Base-by-base conservation (phyloP, 805 yeast genomes). In the Candida vartiovaarae region DNA sequence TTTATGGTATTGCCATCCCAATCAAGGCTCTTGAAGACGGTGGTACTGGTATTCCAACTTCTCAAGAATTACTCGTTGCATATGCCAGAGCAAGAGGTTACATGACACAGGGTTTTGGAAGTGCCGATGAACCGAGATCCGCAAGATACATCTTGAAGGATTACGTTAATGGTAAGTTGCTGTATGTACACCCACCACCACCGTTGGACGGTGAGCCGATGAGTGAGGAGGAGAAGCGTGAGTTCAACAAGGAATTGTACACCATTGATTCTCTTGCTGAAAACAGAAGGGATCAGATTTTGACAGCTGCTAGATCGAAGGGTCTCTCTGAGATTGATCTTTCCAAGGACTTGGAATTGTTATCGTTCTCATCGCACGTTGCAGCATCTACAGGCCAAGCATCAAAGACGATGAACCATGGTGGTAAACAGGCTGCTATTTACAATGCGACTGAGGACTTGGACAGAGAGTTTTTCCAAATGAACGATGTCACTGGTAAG, bases 21-120 rank as follows among this genome's bases (percentile, higher is more conserved):
- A 82, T 81, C 25, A 78, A 76, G 54, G 79, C 89, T 6, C 65
- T 67, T 2, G 88, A 82, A 45, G 97, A 90, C 62, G 96, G 96
- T 52, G 97, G 96, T 46, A 72, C 78, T 34, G 96, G 96, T 24
- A 68, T 76, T 32, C 96, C 97, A 31, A 86, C 95, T 4, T 84
- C 97, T 0, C 82, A 85, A 59, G 98, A 93, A 63, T 64, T 93
- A 34, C 72, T 93, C 46, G 84, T 79, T 39, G 95, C 98, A 0
- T 93, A 93, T 60, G 98, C 97, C 6, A 77, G 95, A 67, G 93
- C 97, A 3, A 79, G 99, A 66, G 99, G 99, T 56, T 93, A 79
- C 62, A 90, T 88, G 95, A 85, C 96, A 0, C 97, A 95, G 63
- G 95, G 95, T 59, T 90, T 86, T 60, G 98, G 98, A 59, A 79